These are phyloP conservation scores for Pleurostoma richardsiae DNA, from an alignment of 2,329 filamentous ascomycete genomes.

Conservation along the genomic window DNA sequence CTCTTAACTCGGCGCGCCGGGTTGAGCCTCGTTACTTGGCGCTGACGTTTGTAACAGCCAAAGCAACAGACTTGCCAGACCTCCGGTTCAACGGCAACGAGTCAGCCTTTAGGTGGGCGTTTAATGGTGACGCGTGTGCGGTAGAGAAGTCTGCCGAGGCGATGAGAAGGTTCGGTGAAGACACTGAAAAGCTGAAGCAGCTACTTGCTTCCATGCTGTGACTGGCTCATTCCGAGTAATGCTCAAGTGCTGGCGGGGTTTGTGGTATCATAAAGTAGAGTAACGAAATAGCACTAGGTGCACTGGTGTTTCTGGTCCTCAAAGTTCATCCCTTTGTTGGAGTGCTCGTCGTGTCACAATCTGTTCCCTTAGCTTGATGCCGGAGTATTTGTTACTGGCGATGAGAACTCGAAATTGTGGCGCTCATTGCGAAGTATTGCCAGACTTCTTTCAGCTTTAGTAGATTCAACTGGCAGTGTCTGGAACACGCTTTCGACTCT, in stretches of 20 bases:
- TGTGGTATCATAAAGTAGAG: no score
- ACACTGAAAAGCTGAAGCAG: slow-evolving; percentile 68
- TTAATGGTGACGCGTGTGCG: slow-evolving; percentile 77
- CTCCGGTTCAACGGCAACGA: slow-evolving; percentile 67
- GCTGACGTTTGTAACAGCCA: slow-evolving; percentile 11
- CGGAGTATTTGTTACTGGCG: neutral
- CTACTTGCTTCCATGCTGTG: slow-evolving; percentile 39
- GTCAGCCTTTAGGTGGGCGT: slow-evolving; percentile 68
- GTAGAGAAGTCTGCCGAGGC: slow-evolving; percentile 76
- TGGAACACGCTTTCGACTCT: slow-evolving; percentile 1
- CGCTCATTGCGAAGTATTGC: slow-evolving; percentile 2
- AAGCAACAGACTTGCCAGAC: slow-evolving; percentile 57
- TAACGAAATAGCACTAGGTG: no score
- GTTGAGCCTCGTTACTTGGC: no score
- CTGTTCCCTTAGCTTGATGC: neutral
- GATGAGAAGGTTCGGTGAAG: slow-evolving; percentile 75
- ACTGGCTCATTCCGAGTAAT: no score
- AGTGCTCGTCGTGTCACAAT: no score
- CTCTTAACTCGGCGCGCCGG: no score
- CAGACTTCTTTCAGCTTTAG: slow-evolving; percentile 1
- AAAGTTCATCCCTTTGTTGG: no score
- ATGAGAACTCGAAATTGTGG: slow-evolving; percentile 3
- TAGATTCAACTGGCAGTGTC: neutral
- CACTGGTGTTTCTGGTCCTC: no score
- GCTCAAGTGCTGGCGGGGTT: no score